Conservation (phyloP, 164 flowering plant species). For the Brasenia schreberi region DNA sequence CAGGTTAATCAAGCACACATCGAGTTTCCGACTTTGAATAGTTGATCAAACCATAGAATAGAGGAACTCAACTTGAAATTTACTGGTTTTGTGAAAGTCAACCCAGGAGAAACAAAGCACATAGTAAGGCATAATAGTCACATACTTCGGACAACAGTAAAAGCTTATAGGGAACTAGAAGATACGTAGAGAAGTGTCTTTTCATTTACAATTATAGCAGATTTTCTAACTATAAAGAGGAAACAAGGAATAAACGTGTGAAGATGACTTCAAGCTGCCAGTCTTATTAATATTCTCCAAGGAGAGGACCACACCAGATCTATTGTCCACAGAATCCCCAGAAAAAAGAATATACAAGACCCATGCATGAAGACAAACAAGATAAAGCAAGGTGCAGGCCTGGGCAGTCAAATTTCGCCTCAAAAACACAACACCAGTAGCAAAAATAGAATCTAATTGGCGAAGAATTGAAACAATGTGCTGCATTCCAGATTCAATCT, state of each 20-base stretch:
- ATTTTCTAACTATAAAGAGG: neutral
- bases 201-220: neutral
- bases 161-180: neutral
- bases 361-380: constrained; percentile 84
- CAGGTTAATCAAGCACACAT: no score
- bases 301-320: constrained; percentile 72
- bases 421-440: constrained; percentile 51
- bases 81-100: neutral
- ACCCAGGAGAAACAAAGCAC: no score
- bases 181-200: neutral
- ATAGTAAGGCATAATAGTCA: no score
- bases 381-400: constrained; percentile 47
- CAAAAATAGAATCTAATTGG: constrained; percentile 65
- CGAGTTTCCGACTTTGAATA: no score
- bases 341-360: constrained; percentile 65
- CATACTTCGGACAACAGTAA: neutral
- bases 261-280: neutral
- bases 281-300: constrained; percentile 59
- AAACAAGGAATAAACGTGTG: neutral
- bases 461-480: constrained; percentile 50
- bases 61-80: neutral
- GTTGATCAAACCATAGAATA: neutral
- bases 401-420: constrained; percentile 61
- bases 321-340: constrained; percentile 24
- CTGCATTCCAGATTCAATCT: constrained; percentile 40